Base-by-base conservation (phyloP, 225 moss, liverwort and hornwort species). In the Polytrichum commune region DNA sequence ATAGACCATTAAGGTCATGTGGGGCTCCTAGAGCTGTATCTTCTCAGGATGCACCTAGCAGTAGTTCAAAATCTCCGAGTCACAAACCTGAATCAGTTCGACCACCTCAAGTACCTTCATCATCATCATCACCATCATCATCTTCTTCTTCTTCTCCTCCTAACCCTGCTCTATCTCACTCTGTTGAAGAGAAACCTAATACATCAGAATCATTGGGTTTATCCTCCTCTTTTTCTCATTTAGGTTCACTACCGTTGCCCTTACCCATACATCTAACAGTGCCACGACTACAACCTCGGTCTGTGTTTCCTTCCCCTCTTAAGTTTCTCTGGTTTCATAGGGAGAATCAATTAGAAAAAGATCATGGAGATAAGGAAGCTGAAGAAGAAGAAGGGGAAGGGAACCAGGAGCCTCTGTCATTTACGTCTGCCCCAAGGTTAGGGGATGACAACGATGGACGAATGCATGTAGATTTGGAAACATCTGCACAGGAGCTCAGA, bases 241-340 rank as follows among this genome's bases (percentile, higher is more conserved):
- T 18, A 4, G 61, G 53, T 55, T 74, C 79, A 5, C 30, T 78
- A 53, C 74, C 78, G 16, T 71, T 79, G 66, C 79, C 79, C 20
- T 71, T 79, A 27, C 74, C 74, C 13, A 78, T 75, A 66, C 71
- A 56, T 13, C 61, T 79, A 55, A 27, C 66, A 55, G 53, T 79
- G 26, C 74, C 79, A 35, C 30, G 35, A 13, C 57, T 74, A 24
- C 74, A 65, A 19, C 54, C 55, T 16, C 58, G 60, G 54, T 54
- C 76, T 2, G 69, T 19, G 68, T 53, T 81, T 10, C 76, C 73
- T 4, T 76, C 76, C 6, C 80, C 80, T 62, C 60, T 81, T 53
- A 76, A 73, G 65, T 81, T 81, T 65, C 69, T 81, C 10, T 81
- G 80, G 80, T 81, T 76, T 10, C 64, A 73, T 18, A 76, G 69